These are phyloP conservation scores for Candida boleticola DNA, from an alignment of 805 yeast genomes.

Conservation along the genomic window DNA sequence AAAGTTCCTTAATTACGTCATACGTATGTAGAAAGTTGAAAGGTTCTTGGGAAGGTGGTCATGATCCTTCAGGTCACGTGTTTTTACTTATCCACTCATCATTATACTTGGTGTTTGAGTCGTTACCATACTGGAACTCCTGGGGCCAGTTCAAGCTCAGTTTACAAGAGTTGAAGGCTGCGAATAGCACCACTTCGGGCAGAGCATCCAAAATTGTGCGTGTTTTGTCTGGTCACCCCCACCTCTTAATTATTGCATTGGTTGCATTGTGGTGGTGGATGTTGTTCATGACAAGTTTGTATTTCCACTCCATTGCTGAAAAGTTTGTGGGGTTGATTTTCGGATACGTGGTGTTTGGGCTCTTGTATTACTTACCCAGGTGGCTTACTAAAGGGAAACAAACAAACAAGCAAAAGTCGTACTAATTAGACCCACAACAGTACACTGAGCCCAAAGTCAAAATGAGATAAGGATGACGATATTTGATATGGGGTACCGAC, in stretches of 20 bases:
- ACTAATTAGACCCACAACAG: too few relatives aligned
- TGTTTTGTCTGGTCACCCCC: conserved; percentile 23
- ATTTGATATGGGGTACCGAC: too few relatives aligned
- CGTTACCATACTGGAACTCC: conserved; percentile 37
- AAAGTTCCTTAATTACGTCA: conserved; percentile 25
- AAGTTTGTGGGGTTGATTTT: conserved; percentile 68
- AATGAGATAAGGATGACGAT: too few relatives aligned
- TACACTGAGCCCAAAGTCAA: too few relatives aligned
- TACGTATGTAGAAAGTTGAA: conserved; percentile 42
- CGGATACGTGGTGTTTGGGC: conserved; percentile 51
- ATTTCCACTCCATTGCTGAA: conserved; percentile 80
- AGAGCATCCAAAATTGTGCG: background rate
- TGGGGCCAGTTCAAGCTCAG: conserved; percentile 15
- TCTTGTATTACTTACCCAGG: conserved; percentile 45
- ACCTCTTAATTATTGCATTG: conserved; percentile 21
- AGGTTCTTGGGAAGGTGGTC: conserved; percentile 79
- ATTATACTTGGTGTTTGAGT: conserved; percentile 64
- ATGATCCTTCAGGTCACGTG: conserved; percentile 94
- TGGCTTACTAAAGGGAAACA: conserved; percentile 5
- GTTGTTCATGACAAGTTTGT: conserved; percentile 78
- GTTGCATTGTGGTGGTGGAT: conserved; percentile 75
- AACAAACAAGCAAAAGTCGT: too few relatives aligned
- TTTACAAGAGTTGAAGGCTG: background rate
- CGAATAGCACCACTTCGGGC: background rate
- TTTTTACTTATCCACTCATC: conserved; percentile 71